phyloP scores from a whole-genome alignment of 306 rosid species.

The Cucurbita maxima region DNA sequence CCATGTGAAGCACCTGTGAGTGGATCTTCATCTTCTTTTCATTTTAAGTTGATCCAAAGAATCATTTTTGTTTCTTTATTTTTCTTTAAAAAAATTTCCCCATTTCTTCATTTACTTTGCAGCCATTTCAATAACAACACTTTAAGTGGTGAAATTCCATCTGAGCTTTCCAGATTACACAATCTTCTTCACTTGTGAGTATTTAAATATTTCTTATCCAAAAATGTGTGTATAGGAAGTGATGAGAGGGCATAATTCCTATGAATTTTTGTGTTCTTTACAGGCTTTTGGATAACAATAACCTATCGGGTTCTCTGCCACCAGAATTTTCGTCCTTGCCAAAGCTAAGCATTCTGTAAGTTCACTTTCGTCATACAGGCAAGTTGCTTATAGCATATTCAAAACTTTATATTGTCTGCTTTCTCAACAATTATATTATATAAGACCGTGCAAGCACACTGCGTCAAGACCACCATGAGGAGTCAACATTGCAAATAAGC shows the following conservation, averaged over 20 bases:
- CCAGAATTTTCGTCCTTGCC: conserved; percentile 19
- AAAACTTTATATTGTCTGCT: background rate
- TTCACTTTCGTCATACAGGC: background rate
- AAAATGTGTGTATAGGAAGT: background rate
- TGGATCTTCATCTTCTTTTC: background rate
- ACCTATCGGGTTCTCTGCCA: conserved; percentile 32
- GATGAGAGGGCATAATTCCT: background rate
- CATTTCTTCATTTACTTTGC: conserved; percentile 8
- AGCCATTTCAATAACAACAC: conserved; percentile 47
- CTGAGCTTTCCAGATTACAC: conserved; percentile 20
- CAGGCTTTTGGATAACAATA: conserved; percentile 42
- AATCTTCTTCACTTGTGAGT: conserved; percentile 31
- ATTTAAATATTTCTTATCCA: background rate
- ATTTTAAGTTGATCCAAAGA: background rate
- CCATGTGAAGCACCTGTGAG: conserved; percentile 25
- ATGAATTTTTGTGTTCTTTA: background rate
- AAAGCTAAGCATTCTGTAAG: conserved; percentile 18
- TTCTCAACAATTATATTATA: background rate
- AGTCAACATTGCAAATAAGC: background rate
- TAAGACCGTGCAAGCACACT: background rate
- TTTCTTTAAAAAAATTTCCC: background rate
- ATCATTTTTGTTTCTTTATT: background rate
- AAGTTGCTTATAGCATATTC: background rate
- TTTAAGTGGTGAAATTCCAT: conserved; percentile 29
- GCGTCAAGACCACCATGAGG: background rate